Base-by-base conservation (phyloP, 176 grass and related monocot species). In the Panicum miliaceum region DNA sequence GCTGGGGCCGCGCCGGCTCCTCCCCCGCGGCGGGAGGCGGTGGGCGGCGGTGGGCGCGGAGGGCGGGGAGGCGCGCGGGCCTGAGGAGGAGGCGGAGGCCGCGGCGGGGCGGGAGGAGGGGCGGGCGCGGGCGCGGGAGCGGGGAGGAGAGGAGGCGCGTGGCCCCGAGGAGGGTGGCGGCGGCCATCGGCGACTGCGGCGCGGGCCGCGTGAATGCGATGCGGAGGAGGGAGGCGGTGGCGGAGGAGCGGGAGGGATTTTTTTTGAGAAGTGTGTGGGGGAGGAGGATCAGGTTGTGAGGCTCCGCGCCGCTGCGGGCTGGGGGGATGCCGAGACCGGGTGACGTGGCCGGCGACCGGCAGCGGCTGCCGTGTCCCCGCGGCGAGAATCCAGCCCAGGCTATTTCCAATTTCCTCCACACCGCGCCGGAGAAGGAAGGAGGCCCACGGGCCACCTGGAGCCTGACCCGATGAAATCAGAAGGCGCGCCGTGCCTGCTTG, bases 81-180 rank as follows among this genome's bases (percentile, higher is more conserved):
- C 18, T 18, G 65, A 58, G 66, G 84, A 67, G 65, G 78, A 27
- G 73, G 22, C 12, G 79, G 8, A 73, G 52, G 75, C 62, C 69
- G 41, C 85, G 34, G 60, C 80, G 75, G 14, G 61, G 48, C 32
- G 50, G 65, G 40, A 73, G 43, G 1, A 62, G 43, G 35, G 20
- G 42, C 29, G 63, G 50, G 50, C 62, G 68, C 29, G 73, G 81
- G 51, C 23, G 54, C 1, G 43, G 75, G 51, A 19, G 54, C 1
- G 52, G 75, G 58, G 32, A 29, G 32, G 76, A 43, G 61, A 90
- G 42, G 81, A 87, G 59, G 60, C 89, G 62, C 53, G 81, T 12
- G 42, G 81, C 35, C 57, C 80, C 62, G 68, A 90, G 75, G 75
- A 90, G 84, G 15, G 81, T 80, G 53, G 69, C 54, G 46, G 80